These are phyloP conservation scores for Pythium phragmiticola DNA, from an alignment of 352 stramenopile species.

Conservation along the genomic window DNA sequence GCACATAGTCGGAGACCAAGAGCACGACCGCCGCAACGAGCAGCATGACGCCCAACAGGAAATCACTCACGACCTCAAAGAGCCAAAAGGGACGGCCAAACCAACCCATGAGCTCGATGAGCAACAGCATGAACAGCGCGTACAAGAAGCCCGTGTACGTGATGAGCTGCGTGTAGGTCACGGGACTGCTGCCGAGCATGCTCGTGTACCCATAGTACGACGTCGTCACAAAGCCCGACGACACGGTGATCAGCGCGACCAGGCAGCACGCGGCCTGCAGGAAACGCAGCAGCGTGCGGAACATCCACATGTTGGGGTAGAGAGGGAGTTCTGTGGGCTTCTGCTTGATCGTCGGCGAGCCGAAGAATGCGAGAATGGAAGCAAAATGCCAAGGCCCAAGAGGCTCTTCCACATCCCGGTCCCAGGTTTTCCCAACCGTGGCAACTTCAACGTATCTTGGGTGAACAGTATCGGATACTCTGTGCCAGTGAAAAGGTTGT, in stretches of 20 bases:
- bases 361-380: conserved; percentile 9
- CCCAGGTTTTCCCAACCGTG: conserved; percentile 11
- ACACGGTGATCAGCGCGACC: conserved; percentile 59
- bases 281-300: conserved; percentile 52
- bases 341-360: background rate
- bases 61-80: conserved; percentile 52
- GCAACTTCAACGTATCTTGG: conserved; percentile 15
- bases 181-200: conserved; percentile 62
- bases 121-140: conserved; percentile 50
- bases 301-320: conserved; percentile 25
- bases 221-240: conserved; percentile 51
- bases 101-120: conserved; percentile 41
- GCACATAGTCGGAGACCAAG: conserved; percentile 65
- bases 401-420: background rate
- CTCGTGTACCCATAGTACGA: conserved; percentile 71
- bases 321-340: background rate
- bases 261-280: conserved; percentile 58
- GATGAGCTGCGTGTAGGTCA: conserved; percentile 55
- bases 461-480: background rate
- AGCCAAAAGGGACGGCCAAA: conserved; percentile 41
- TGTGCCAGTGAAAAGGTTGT: background rate
- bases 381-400: background rate
- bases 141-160: conserved; percentile 72
- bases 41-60: conserved; percentile 51
- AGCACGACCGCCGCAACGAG: conserved; percentile 67